Conservation (phyloP, 2,329 filamentous ascomycete genomes). For the Cryoendolithus antarcticus region DNA sequence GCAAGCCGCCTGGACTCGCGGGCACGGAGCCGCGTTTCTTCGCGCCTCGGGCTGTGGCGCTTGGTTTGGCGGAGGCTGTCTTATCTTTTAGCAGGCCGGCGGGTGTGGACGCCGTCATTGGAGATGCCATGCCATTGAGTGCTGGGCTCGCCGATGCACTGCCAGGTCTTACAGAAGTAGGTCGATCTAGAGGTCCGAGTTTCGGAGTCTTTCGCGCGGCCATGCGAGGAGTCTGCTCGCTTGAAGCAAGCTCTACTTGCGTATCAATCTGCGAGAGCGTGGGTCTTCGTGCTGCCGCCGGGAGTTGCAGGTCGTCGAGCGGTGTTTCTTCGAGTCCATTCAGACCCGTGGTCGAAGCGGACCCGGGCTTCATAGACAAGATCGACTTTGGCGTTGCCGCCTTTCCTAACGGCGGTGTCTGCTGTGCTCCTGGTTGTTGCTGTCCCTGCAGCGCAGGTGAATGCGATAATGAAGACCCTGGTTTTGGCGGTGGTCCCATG, state of each 20-base stretch:
- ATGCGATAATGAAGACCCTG: slow-evolving; percentile 41
- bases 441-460: slow-evolving; percentile 57
- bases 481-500: slow-evolving; percentile 50
- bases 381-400: slow-evolving; percentile 23
- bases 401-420: slow-evolving; percentile 2
- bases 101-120: slow-evolving; percentile 33
- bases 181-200: slow-evolving; percentile 44
- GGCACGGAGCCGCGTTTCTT: slow-evolving; percentile 55
- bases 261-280: slow-evolving; percentile 39
- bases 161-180: slow-evolving; percentile 22
- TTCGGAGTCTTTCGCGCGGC: slow-evolving; percentile 58
- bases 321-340: slow-evolving; percentile 12
- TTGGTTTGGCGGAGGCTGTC: slow-evolving; percentile 28
- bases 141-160: slow-evolving; percentile 41
- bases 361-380: slow-evolving; percentile 15
- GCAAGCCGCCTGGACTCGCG: slow-evolving; percentile 53
- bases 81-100: slow-evolving; percentile 16
- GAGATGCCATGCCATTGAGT: slow-evolving; percentile 20
- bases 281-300: slow-evolving; percentile 53
- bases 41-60: slow-evolving; percentile 20
- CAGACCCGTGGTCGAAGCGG: slow-evolving; percentile 1
- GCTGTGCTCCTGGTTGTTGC: slow-evolving; percentile 14
- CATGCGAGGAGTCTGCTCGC: slow-evolving; percentile 43
- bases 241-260: slow-evolving; percentile 15
- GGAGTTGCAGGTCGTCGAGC: slow-evolving; percentile 56